A percentile compares a stretch with the other conserved stretches of the same genome.
These are phyloP conservation scores for Botrytis fabae DNA, from an alignment of 2,329 filamentous ascomycete genomes.

Conservation along the genomic window DNA sequence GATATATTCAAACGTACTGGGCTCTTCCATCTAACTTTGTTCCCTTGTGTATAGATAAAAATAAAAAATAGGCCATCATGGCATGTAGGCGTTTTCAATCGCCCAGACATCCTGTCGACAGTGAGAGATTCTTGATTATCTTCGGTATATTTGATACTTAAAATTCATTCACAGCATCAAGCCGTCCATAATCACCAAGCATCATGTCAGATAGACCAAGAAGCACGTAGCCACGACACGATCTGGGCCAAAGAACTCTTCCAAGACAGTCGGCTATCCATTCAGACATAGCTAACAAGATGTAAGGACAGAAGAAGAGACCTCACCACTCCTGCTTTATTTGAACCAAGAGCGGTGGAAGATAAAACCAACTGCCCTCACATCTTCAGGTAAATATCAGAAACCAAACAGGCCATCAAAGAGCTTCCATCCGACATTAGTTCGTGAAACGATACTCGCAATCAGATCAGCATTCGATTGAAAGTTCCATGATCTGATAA, in stretches of 20 bases:
- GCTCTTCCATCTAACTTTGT: neutral
- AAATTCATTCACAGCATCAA: too few species aligned
- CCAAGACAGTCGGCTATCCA: neutral
- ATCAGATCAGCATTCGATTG: neutral
- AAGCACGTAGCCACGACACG: rapidly evolving
- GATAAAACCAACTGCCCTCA: neutral
- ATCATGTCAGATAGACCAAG: neutral
- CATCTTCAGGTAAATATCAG: neutral
- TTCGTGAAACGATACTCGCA: neutral
- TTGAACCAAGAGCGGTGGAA: neutral
- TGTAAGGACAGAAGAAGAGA: neutral
- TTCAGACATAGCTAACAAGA: neutral
- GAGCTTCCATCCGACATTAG: neutral
- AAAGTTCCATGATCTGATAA: neutral
- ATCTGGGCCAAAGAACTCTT: neutral
- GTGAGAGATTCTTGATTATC: neutral
- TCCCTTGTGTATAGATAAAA: neutral
- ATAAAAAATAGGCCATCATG: neutral
- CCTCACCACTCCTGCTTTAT: neutral
- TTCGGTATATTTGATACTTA: too few species aligned
- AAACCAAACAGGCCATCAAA: neutral
- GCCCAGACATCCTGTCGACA: neutral
- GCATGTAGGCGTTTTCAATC: neutral
- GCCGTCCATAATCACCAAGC: neutral
- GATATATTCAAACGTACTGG: neutral